phyloP scores from a whole-genome alignment of 768 basidiomycete species.

The Tubosaeta sp. region DNA sequence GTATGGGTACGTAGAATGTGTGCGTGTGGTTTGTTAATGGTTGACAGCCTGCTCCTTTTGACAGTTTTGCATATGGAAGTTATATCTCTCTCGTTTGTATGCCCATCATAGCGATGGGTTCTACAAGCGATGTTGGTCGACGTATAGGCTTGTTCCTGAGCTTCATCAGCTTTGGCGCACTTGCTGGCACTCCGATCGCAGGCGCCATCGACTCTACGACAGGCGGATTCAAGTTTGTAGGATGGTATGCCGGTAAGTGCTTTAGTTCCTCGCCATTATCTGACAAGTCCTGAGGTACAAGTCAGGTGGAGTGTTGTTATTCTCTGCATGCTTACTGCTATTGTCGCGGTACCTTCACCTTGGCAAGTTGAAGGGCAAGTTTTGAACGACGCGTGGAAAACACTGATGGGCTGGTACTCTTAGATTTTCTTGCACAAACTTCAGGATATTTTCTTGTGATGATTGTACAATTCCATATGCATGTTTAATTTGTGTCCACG shows the following conservation, averaged over 20 bases:
- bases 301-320: conserved; percentile 36
- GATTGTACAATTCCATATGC: too few relatives aligned
- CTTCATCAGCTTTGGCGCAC: conserved; percentile 55
- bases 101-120: conserved; percentile 61
- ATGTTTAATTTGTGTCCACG: too few relatives aligned
- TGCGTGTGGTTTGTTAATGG: rapidly evolving
- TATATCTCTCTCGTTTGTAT: conserved; percentile 53
- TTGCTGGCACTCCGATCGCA: conserved; percentile 70
- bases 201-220: conserved; percentile 59
- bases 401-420: background rate
- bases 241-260: conserved; percentile 39
- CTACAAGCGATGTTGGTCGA: conserved; percentile 56
- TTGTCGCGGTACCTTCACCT: conserved; percentile 39
- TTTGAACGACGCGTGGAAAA: conserved; percentile 21
- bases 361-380: conserved; percentile 38
- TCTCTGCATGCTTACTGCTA: conserved; percentile 40
- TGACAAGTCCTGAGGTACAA: background rate
- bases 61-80: conserved; percentile 57
- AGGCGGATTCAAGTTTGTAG: conserved; percentile 37
- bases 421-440: background rate
- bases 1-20: conserved; percentile 52
- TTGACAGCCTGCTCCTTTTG: background rate
- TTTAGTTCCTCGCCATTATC: background rate
- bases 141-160: conserved; percentile 63
- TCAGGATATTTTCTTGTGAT: background rate